Evolutionary conservation across 2,329 filamentous ascomycete species (phyloP).

Genomic region (Fusarium sp.): DNA sequence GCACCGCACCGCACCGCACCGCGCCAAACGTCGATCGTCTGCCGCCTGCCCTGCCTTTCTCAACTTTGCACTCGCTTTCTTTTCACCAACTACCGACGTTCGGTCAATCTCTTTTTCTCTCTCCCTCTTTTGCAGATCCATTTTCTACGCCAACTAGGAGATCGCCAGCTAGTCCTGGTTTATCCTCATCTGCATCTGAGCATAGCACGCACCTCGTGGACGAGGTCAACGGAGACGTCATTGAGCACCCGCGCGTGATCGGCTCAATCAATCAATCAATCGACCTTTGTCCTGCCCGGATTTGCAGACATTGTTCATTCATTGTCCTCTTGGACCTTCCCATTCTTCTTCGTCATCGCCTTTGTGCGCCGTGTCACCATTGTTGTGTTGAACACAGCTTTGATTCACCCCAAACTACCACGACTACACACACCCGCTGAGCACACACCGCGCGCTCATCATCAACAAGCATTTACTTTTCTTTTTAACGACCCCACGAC

Average conservation of each 20-base stretch:
- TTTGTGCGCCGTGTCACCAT: conserved; percentile 26
- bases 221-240: conserved; percentile 31
- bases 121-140: conserved; percentile 23
- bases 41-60: conserved; percentile 11
- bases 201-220: conserved; percentile 30
- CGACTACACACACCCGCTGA: conserved; percentile 12
- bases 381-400: conserved; percentile 35
- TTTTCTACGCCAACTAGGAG: conserved; percentile 13
- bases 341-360: conserved; percentile 11
- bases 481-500: conserved; percentile 16
- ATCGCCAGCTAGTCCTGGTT: conserved; percentile 34
- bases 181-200: conserved; percentile 15
- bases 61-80: conserved; percentile 13
- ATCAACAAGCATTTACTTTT: conserved; percentile 14
- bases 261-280: neutral
- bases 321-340: conserved; percentile 7
- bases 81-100: conserved; percentile 11
- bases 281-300: conserved; percentile 25
- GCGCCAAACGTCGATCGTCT: conserved; percentile 37
- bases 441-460: conserved; percentile 12
- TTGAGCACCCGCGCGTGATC: conserved; percentile 1
- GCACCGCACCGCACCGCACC: neutral
- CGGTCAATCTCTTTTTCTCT: conserved; percentile 24
- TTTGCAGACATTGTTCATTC: conserved; percentile 18
- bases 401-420: conserved; percentile 18